These are phyloP conservation scores for Gracilariopsis chorda DNA, from an alignment of 23 red algal species.

Conservation along the genomic window DNA sequence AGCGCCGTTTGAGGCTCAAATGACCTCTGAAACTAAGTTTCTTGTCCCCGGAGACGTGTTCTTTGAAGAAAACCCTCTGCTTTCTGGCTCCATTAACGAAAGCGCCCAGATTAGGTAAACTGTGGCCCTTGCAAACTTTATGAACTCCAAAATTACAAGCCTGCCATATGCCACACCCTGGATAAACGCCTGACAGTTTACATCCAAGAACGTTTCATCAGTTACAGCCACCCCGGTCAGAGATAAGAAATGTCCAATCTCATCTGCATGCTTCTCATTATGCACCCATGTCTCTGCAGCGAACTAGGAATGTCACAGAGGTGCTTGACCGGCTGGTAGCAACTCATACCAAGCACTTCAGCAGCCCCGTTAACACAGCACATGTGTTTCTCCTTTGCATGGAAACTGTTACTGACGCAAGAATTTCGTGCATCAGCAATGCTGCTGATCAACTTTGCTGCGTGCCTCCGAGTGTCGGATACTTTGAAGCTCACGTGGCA, in stretches of 20 bases:
- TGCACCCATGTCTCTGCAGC: not conserved
- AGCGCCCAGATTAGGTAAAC: too few relatives aligned
- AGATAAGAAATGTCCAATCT: constrained; percentile 14
- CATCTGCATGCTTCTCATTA: not conserved
- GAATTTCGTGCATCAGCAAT: not conserved
- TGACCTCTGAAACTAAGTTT: too few relatives aligned
- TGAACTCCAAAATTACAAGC: too few relatives aligned
- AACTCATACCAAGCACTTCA: not conserved
- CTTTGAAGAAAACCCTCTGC: too few relatives aligned
- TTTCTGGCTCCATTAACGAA: too few relatives aligned
- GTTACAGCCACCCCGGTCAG: too few relatives aligned
- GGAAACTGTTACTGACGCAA: not conserved
- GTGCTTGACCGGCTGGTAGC: not conserved
- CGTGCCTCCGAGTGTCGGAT: not conserved
- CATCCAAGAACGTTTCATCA: too few relatives aligned
- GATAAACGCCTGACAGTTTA: too few relatives aligned
- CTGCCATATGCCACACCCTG: too few relatives aligned
- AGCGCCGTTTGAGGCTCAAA: too few relatives aligned
- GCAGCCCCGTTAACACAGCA: not conserved
- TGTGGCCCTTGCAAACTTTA: too few relatives aligned
- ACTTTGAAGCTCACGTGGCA: not conserved
- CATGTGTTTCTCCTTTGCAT: not conserved
- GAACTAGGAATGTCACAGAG: not conserved
- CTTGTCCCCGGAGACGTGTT: too few relatives aligned
- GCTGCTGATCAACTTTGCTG: not conserved